Evolutionary conservation across 2,329 filamentous ascomycete species (phyloP), one percentile per base, ranked within the genome.

Genomic region (Biscogniauxia mediterranea): DNA sequence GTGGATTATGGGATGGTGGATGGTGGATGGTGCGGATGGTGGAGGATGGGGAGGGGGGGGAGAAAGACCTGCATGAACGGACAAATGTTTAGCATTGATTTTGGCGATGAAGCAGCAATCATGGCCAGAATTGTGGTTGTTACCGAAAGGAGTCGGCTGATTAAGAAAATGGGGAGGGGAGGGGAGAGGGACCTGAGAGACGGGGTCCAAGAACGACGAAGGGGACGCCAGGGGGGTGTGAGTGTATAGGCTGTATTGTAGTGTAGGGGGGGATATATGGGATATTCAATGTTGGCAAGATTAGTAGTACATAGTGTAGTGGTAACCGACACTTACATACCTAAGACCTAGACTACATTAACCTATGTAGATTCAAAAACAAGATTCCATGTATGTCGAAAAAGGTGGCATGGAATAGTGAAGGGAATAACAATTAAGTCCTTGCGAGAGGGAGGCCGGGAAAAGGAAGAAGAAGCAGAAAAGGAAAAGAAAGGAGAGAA

Each of bases 61-160:
- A 60, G 61, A 61, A 68, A 69, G 68, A 70, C 68, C 70, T 73
- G 67, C 64, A 70, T 64, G 63, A 67, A 68, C 56, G 49, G 57
- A 56, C 59, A 54, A 61, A 59, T 52, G 64, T 64, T 73, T 65
- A 73, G 70, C 67, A 71, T 67, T 62, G 65, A 68, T 60, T 59
- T 63, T 51, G 62, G 55, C 59, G 63, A 66, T 64, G 67, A 65
- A 66, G 66, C 63, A 62, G 65, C 57, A 65, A 57, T 61, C 56
- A 63, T 55, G 57, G 28, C 56, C 50, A 52, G 9, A 52, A 25
- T 20, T 52, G 50, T 25, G 56, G 46, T 54, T n/a, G 50, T 55
- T 56, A 52, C 54, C 54, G 54, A 66, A 62, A 64, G 60, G 62
- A 66, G 64, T 63, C 67, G 63, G 62, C 56, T 53, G 57, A 61